Conservation (phyloP, 2,329 filamentous ascomycete genomes). For the Trichoderma brevicompactum region DNA sequence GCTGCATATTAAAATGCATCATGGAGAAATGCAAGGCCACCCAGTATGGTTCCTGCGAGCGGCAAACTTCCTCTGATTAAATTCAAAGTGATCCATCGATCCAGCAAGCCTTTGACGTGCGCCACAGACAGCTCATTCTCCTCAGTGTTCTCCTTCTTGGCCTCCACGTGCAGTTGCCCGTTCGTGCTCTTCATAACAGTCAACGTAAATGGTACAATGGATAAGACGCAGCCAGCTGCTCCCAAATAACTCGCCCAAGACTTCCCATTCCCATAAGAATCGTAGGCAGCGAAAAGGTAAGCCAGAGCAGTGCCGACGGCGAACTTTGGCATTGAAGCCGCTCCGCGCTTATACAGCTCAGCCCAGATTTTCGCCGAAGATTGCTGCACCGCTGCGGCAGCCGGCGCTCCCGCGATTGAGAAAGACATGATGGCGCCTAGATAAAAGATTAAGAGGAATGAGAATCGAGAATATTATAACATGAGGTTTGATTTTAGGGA, state of each 20-base stretch:
- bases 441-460: neutral
- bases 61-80: conserved; percentile 40
- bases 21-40: conserved; percentile 32
- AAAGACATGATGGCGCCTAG: conserved; percentile 45
- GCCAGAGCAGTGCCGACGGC: conserved; percentile 40
- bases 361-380: conserved; percentile 45
- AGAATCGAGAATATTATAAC: neutral
- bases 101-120: conserved; percentile 32
- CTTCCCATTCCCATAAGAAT: conserved; percentile 35
- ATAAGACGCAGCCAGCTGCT: conserved; percentile 42
- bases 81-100: conserved; percentile 39
- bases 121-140: conserved; percentile 29
- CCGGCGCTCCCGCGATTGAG: conserved; percentile 44
- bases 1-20: conserved; percentile 1
- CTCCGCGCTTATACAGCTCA: conserved; percentile 44
- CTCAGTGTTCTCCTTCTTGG: conserved; percentile 34
- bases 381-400: conserved; percentile 38
- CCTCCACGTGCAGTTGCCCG: conserved; percentile 37
- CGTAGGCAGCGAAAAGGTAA: conserved; percentile 46
- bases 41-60: conserved; percentile 38
- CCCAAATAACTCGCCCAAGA: conserved; percentile 43
- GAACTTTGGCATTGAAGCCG: conserved; percentile 45
- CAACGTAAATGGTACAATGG: conserved; percentile 48
- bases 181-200: conserved; percentile 47
- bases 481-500: conserved; percentile 1